Evolutionary conservation across 2,329 filamentous ascomycete genomes (phyloP), one percentile per base, ranked within the genome.

Genomic region (Penicillium nordicum): DNA sequence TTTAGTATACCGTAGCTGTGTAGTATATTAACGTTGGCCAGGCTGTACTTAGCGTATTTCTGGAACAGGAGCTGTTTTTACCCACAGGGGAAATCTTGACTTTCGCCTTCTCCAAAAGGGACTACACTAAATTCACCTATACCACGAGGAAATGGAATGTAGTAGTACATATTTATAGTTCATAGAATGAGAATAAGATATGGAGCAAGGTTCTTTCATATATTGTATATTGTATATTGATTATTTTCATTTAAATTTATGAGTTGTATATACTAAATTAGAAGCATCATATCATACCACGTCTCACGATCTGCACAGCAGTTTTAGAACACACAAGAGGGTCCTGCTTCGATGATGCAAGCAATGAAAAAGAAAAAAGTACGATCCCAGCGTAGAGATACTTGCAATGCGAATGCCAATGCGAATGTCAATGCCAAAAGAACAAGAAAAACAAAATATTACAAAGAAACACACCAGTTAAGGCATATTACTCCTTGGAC

Each of bases 301-400:
- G 50, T 64, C 59, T 49, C 60, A 57, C 55, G 52, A 58, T 55
- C 60, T 57, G 62, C 60, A 34, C 60, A 61, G 62, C 62, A 64
- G 62, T 53, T 36, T 21, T 16, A 45, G 44, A 56, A 53, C 42
- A 55, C 59, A 32, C 36, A 51, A 51, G 42, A 60, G 57, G 49
- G 43, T 51, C 41, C 60, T 41, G 59, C 50, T 53, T 43, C 50
- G 16, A 38, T 55, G 21, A 51, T 47, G 50, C 54, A 51, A 44
- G 23, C 18, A n/a, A 49, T 27, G 23, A 49, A 40, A 48, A 25
- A 32, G 21, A 21, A 21, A 37, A 32, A 51, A 43, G 49, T 27
- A 51, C 29, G 30, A 51, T n/a, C 14, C 49, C 40, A 27, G 49
- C 40, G 40, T 36, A 51, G 14, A 32, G 38, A 45, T 36, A 36